phyloP scores from a whole-genome alignment of 225 moss, liverwort and hornwort genomes.

The Takakia lepidozioides region DNA sequence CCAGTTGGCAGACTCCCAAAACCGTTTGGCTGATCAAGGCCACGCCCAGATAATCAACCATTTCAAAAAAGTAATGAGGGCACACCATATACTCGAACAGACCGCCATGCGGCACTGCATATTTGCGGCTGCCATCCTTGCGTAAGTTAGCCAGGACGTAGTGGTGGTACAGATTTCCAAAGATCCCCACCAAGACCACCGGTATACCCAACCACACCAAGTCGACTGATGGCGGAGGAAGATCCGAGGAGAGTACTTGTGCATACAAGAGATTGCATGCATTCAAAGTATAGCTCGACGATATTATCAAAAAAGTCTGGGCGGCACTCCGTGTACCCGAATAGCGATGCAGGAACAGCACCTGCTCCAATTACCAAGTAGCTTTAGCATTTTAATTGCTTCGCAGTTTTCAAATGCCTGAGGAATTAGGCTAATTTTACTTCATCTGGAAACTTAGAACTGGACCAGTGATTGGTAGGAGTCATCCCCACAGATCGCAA shows the following conservation, averaged over 20 bases:
- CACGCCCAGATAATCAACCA: conserved; percentile 21
- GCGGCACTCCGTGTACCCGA: conserved; percentile 17
- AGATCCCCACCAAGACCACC: conserved; percentile 11
- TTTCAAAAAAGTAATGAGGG: conserved; percentile 57
- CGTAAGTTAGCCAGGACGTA: conserved; percentile 31
- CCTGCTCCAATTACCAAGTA: conserved; percentile 12
- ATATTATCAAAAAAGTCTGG: conserved; percentile 7
- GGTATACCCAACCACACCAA: conserved; percentile 22
- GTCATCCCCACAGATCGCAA: too few species aligned
- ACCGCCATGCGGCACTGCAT: conserved; percentile 47
- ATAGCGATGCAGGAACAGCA: conserved; percentile 36
- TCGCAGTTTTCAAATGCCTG: not conserved
- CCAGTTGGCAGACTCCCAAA: conserved; percentile 1
- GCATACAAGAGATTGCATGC: conserved; percentile 8
- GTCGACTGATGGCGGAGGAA: conserved; percentile 25
- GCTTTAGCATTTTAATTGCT: not conserved
- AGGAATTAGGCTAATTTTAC: not conserved
- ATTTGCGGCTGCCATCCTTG: conserved; percentile 24
- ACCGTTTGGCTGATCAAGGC: conserved; percentile 41
- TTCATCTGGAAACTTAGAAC: not conserved
- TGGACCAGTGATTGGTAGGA: not conserved
- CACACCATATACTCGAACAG: conserved; percentile 41
- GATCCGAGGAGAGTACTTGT: conserved; percentile 15
- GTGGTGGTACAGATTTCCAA: conserved; percentile 47
- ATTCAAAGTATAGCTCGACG: not conserved